Evolutionary conservation across 345 rosid species (phyloP).

Genomic region (Schrenkiella parvula): DNA sequence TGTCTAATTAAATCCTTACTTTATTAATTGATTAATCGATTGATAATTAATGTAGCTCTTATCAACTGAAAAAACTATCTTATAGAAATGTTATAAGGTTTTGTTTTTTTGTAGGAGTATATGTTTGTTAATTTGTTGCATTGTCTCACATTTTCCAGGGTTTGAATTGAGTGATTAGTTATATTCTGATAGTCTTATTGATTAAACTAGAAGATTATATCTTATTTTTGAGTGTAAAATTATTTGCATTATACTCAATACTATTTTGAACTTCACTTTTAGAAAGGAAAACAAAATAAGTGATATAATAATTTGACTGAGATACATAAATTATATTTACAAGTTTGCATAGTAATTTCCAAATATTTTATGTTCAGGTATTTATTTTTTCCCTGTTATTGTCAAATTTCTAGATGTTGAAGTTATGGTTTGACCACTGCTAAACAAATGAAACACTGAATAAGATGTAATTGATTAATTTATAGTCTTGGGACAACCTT

Average conservation of each 20-base stretch:
- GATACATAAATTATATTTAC: too few species aligned
- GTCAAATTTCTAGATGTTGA: too few species aligned
- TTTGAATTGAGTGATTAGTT: conserved; percentile 15
- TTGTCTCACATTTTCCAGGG: neutral
- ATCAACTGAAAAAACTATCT: neutral
- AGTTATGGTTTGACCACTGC: too few species aligned
- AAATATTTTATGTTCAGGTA: too few species aligned
- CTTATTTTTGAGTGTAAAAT: neutral
- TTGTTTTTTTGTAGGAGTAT: neutral
- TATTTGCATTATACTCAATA: neutral
- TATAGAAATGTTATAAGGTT: neutral
- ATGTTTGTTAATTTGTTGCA: neutral
- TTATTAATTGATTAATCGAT: neutral
- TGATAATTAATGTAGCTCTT: conserved; percentile 16
- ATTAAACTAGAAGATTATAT: neutral
- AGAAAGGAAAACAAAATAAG: neutral
- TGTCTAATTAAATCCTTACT: conserved; percentile 6
- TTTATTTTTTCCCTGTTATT: too few species aligned
- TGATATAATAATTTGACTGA: neutral
- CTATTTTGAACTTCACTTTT: neutral
- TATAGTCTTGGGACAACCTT: too few species aligned
- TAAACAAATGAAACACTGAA: too few species aligned
- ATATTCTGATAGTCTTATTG: neutral
- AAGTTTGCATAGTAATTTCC: too few species aligned
- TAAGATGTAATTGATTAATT: too few species aligned